Evolutionary conservation across 345 rosid genomes (phyloP).

Genomic region (Corchorus capsularis): DNA sequence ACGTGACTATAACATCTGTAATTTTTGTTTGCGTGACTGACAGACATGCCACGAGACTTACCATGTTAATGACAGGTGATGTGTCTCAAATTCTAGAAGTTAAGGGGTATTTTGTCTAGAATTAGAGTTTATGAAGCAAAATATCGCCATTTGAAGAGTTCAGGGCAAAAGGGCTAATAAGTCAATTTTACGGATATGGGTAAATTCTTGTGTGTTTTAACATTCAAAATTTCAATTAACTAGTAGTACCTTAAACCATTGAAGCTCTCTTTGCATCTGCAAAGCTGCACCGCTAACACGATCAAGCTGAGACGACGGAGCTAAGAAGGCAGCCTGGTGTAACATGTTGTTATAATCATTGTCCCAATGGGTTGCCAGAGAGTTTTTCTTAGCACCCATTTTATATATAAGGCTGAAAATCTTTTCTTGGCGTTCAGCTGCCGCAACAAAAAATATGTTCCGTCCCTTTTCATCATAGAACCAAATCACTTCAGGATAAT

Average conservation of each 20-base stretch:
- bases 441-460: slow-evolving; percentile 58
- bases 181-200: no score
- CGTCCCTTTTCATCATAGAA: slow-evolving; percentile 40
- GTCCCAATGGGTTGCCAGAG: slow-evolving; percentile 48
- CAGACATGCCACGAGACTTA: no score
- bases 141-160: no score
- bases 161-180: no score
- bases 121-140: no score
- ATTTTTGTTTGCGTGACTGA: no score
- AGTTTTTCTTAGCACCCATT: slow-evolving; percentile 63
- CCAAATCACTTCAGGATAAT: slow-evolving; percentile 64
- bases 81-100: no score
- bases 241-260: slow-evolving; percentile 67
- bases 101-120: no score
- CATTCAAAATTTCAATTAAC: no score
- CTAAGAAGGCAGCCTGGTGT: slow-evolving; percentile 64
- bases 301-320: slow-evolving; percentile 62
- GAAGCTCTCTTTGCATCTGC: slow-evolving; percentile 82
- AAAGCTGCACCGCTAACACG: slow-evolving; percentile 71
- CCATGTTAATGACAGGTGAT: no score
- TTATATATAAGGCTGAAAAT: slow-evolving; percentile 65
- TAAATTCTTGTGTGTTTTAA: no score
- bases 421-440: slow-evolving; percentile 67
- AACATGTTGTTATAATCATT: slow-evolving; percentile 53
- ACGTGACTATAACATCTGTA: no score